Percentiles rank a stretch among this genome's conserved stretches.
Evolutionary conservation across 192 early-diverging fungal genomes (phyloP).

Genomic region (Backusella circina): DNA sequence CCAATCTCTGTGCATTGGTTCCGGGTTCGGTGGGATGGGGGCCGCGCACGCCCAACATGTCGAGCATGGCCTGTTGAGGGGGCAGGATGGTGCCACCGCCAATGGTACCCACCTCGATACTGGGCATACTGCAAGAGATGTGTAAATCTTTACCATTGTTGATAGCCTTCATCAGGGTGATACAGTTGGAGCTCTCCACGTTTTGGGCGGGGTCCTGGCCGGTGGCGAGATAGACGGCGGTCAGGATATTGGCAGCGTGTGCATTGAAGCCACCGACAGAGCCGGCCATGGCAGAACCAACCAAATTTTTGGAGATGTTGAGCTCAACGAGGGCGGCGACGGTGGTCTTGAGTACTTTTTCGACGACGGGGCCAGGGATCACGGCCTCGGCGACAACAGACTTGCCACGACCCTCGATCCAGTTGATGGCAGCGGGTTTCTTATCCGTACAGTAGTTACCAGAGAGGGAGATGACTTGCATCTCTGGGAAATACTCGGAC

Average conservation of each 20-base stretch:
- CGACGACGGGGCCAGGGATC: conserved; percentile 75
- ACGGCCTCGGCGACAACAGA: conserved; percentile 85
- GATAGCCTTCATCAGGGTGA: conserved; percentile 89
- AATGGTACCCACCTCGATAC: conserved; percentile 93
- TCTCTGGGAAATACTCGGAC: conserved; percentile 59
- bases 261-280: conserved; percentile 90
- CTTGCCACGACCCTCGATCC: conserved; percentile 96
- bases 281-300: conserved; percentile 94
- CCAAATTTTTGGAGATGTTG: conserved; percentile 86
- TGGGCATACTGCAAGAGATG: conserved; percentile 91
- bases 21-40: conserved; percentile 75
- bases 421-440: conserved; percentile 97
- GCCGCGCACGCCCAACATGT: conserved; percentile 85
- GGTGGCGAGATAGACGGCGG: conserved; percentile 87
- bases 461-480: conserved; percentile 76
- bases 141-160: conserved; percentile 77
- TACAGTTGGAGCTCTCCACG: conserved; percentile 90
- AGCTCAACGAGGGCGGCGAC: conserved; percentile 73
- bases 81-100: conserved; percentile 86
- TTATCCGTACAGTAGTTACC: conserved; percentile 98
- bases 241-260: conserved; percentile 91
- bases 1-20: conserved; percentile 81
- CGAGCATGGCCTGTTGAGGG: conserved; percentile 83
- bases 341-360: conserved; percentile 83
- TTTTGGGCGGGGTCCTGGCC: conserved; percentile 97